Conservation (phyloP, 1,139 yeast genomes). For the Hyphopichia khmerensis region DNA sequence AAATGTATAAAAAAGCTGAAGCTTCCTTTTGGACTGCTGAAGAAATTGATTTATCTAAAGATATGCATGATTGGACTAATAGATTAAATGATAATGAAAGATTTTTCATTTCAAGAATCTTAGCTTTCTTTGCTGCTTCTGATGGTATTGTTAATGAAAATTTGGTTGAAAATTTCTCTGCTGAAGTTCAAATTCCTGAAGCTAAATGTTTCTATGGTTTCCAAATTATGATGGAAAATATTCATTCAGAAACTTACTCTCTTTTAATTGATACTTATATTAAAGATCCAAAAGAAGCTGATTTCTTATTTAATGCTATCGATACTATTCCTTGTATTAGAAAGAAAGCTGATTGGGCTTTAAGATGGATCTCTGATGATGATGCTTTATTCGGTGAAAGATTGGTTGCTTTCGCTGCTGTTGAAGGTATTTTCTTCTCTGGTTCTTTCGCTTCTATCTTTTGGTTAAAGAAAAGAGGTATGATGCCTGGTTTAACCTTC, state of each 20-base stretch:
- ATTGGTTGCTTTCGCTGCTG: constrained; percentile 97
- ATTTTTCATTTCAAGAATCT: constrained; percentile 82
- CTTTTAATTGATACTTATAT: constrained; percentile 90
- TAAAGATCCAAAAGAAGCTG: constrained; percentile 91
- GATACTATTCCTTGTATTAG: constrained; percentile 91
- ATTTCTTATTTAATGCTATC: constrained; percentile 86
- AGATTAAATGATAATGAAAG: constrained; percentile 84
- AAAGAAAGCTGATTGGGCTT: constrained; percentile 97
- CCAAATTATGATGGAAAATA: constrained; percentile 99
- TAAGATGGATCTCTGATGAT: constrained; percentile 89
- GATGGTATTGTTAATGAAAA: constrained; percentile 98
- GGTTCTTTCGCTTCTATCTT: constrained; percentile 98
- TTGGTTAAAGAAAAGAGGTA: constrained; percentile 97
- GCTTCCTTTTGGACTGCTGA: constrained; percentile 99
- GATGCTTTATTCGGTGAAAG: constrained; percentile 92
- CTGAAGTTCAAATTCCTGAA: constrained; percentile 96
- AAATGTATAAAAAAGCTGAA: constrained; percentile 97
- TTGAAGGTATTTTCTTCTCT: constrained; percentile 96
- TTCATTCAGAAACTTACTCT: constrained; percentile 96
- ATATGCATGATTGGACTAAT: constrained; percentile 85
- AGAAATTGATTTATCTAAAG: constrained; percentile 95
- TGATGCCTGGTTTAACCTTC: constrained; percentile 97
- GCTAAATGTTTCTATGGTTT: constrained; percentile 98
- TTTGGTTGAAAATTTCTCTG: constrained; percentile 93
- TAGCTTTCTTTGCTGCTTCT: constrained; percentile 98